Evolutionary conservation across 1,284 basidiomycete genomes (phyloP), one percentile per base, ranked within the genome.

Genomic region (Salmacisia buchloeana): DNA sequence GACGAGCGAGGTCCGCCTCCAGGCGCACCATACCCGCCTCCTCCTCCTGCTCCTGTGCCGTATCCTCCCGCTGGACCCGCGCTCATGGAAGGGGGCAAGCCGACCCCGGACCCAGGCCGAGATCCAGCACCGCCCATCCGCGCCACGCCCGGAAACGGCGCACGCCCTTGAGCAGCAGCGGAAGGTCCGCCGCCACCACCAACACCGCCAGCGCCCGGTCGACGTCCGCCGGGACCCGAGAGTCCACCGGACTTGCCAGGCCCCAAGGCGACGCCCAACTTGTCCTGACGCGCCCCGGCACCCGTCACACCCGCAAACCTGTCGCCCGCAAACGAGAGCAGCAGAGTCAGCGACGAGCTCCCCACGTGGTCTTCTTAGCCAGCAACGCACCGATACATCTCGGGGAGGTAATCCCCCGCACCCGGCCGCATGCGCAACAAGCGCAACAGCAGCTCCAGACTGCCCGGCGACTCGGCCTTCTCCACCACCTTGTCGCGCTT

Each of bases 401-500:
- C 72, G 41, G 73, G 63, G 60, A 75, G 58, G 38, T 74, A 75
- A 34, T 75, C 74, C 15, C 72, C 70, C 23, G 74, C 74, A 31
- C 72, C 74, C 10, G 74, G 74, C 5, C 74, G 65, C 72, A 74
- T 74, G 33, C 74, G 64, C 27, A 75, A 56, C 56, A 75, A 63
- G 62, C 69, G 69, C 74, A 75, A 56, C 21, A 45, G 6, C 18
- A 43, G n/a, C 56, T 59, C 39, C 29, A 54, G 23, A 31, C 45
- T 63, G 31, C 62, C 54, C 41, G 63, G 45, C 33, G 59, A 25
- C 43, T 66, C 61, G 31, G 73, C 74, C 38, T 73, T 76, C 45
- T 91, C 85, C 74, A 87, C n/a, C n/a, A n/a, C 85, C 84, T 94
- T 97, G 82, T 93, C 91, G 77, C 87, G 88, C 84, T 97, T 98